Evolutionary conservation across 768 basidiomycete species (phyloP), one percentile per base, ranked within the genome.

Genomic region (Galerina marginata): DNA sequence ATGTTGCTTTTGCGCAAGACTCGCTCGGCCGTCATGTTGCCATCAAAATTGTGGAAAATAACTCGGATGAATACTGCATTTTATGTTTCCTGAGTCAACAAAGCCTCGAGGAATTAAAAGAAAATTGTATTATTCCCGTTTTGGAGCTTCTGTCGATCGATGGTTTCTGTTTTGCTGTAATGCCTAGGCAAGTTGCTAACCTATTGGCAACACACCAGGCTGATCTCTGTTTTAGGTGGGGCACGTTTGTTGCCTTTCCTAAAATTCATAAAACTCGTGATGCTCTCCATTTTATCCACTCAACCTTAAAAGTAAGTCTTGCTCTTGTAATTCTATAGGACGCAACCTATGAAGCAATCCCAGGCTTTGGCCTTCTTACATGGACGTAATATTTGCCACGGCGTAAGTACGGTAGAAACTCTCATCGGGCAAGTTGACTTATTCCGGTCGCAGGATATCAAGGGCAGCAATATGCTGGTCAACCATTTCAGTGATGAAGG

Each of bases 131-230:
- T 6, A 46, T 76, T 11, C 72, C 74, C 2, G 51, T 73, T 3
- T 44, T 75, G 1, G 72, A 75, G 7, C 25, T 75, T 9, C 50
- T 77, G 2, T 45, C 63, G 0, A 50, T 60, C 14, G 59, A 67
- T 9, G 70, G 62, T 10, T 62, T 64, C 23, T 71, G 64, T 47
- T 69, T 74, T 40, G 65, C 54, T 12, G 65, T 76, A 15, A 75
- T 72, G 72, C 75, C 75, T 2, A 68, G 65, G 61, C 71, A 37
- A 7, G 54, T 53, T 15, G 25, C 37, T 2, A 9, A 2, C 1
- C 10, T 9, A 7, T 6, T n/a, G 37, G 20, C 33, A 45, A 36
- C 11, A 38, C 12, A 33, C 44, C 9, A 45, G 43, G 23, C 20
- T 16, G 12, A 15, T n/a, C 38, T 39, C 12, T 0, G 6, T 33